Evolutionary conservation across 2,329 filamentous ascomycete genomes (phyloP).

Genomic region (Chaetomium olivaceum): DNA sequence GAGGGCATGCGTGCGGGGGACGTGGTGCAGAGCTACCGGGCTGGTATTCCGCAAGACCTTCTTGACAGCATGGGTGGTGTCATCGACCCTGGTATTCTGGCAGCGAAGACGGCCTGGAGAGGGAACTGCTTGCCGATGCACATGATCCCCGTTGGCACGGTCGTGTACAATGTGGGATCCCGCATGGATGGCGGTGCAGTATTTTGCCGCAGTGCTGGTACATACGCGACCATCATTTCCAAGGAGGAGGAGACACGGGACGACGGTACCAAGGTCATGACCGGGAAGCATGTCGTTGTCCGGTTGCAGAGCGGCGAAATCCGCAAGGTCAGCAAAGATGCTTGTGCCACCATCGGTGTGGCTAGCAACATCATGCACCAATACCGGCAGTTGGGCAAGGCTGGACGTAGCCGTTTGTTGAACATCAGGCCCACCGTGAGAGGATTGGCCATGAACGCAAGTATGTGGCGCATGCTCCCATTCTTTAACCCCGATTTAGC

Average conservation of each 20-base stretch:
- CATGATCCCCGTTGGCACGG: conserved; percentile 93
- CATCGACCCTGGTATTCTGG: conserved; percentile 92
- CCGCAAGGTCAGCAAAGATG: conserved; percentile 83
- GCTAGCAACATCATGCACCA: conserved; percentile 92
- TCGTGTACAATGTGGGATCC: conserved; percentile 86
- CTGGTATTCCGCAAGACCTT: conserved; percentile 83
- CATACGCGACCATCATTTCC: conserved; percentile 82
- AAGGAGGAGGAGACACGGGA: conserved; percentile 76
- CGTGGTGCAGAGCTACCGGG: conserved; percentile 85
- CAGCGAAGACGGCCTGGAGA: conserved; percentile 88
- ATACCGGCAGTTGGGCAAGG: conserved; percentile 90
- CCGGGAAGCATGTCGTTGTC: conserved; percentile 77
- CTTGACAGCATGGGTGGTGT: conserved; percentile 89
- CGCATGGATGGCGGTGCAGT: conserved; percentile 73
- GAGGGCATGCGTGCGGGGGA: conserved; percentile 93
- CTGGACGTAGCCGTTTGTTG: conserved; percentile 88
- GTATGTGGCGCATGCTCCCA: conserved; percentile 47
- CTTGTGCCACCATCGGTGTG: conserved; percentile 90
- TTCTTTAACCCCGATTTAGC: background rate
- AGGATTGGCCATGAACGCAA: conserved; percentile 98
- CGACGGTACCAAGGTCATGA: conserved; percentile 61
- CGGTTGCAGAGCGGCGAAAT: conserved; percentile 91
- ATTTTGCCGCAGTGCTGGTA: conserved; percentile 93
- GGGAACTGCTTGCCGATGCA: conserved; percentile 94
- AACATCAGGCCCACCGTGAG: conserved; percentile 93